A percentile compares a stretch with the other conserved stretches of the same genome.
phyloP scores from a whole-genome alignment of 495 filamentous ascomycete species.

The Mytilinidion resinicola region DNA sequence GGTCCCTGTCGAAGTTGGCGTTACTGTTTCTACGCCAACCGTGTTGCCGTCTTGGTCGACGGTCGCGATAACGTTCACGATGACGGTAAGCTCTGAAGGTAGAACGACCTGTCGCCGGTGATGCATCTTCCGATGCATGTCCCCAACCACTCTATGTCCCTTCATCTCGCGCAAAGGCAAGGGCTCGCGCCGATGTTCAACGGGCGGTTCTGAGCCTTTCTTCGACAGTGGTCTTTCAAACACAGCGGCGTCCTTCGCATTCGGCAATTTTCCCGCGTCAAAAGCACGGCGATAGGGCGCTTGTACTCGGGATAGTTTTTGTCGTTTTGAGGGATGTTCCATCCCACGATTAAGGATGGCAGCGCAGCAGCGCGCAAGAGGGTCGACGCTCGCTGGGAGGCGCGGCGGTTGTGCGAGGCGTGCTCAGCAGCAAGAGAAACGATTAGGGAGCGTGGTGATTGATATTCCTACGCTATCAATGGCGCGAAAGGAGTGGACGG shows the following conservation, averaged over 20 bases:
- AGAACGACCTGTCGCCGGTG: constrained; percentile 14
- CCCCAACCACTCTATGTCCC: constrained; percentile 18
- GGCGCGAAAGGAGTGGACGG: constrained; percentile 20
- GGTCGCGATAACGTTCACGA: constrained; percentile 14
- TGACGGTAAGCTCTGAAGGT: constrained; percentile 12
- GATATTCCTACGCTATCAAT: background rate
- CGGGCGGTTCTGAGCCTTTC: constrained; percentile 10
- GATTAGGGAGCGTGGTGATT: constrained; percentile 8
- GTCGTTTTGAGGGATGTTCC: constrained; percentile 10
- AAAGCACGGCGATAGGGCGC: constrained; percentile 12
- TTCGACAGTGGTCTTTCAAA: background rate
- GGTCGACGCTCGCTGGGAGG: constrained; percentile 12
- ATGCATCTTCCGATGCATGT: constrained; percentile 2
- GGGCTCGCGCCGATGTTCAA: constrained; percentile 10
- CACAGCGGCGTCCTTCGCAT: background rate
- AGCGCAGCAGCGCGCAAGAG: constrained; percentile 4
- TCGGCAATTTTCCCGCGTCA: constrained; percentile 1
- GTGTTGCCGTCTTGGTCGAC: constrained; percentile 14
- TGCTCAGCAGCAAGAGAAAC: constrained; percentile 1
- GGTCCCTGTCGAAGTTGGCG: background rate
- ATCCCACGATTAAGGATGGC: constrained; percentile 8
- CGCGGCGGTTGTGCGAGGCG: background rate
- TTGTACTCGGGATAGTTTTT: constrained; percentile 22
- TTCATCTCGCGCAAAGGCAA: constrained; percentile 17
- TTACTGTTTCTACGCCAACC: constrained; percentile 5